Evolutionary conservation across 2,329 filamentous ascomycete genomes (phyloP), one percentile per base, ranked within the genome.

Genomic region (Hawksworthiomyces lignivorus): DNA sequence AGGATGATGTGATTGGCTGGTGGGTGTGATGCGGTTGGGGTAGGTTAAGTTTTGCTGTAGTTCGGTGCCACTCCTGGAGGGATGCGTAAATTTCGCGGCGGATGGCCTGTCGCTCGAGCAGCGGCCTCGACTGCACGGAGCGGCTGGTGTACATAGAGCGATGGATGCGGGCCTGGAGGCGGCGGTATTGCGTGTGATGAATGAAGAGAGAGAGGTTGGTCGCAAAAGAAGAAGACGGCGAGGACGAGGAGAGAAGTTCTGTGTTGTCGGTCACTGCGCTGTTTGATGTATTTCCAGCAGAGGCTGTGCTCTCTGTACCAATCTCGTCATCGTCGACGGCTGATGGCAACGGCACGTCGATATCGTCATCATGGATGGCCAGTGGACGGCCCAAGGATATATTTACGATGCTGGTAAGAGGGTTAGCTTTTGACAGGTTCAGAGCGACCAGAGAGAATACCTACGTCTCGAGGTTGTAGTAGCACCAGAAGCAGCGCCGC

Each of bases 381-480:
- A 41, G 20, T 9, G 39, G 39, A 7, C 31, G 31, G 8, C 39
- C 31, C n/a, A 41, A 26, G 5, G 39, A 41, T 18, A 41, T 41
- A 14, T 41, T 41, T 9, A 41, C 39, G 11, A 41, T 41, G 5
- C 32, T 34, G 24, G 24, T 12, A 26, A 12, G 8, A 8, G 24
- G 24, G 3, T 26, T 26, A 26, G 8, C 8, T 26, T 12, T 26
- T 12, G 24, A 26, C 12, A 12, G 24, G 12, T 26, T 26, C 12
- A 8, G 12, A 34, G 8, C 11, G 8, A 10, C 5, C 9, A 21
- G 9, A 34, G 11, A 21, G 12, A 34, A 20, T 14, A 10, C 32
- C 11, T n/a, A 34, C 32, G 39, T 41, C 31, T 36, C 39, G 4
- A 41, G 19, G n/a, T 41, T 41, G 32, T 41, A 41, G 24, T 41